A percentile compares a stretch with the other conserved stretches of the same genome.
Evolutionary conservation across 73 alveolate species (phyloP).

Genomic region (Blepharisma stoltei): DNA sequence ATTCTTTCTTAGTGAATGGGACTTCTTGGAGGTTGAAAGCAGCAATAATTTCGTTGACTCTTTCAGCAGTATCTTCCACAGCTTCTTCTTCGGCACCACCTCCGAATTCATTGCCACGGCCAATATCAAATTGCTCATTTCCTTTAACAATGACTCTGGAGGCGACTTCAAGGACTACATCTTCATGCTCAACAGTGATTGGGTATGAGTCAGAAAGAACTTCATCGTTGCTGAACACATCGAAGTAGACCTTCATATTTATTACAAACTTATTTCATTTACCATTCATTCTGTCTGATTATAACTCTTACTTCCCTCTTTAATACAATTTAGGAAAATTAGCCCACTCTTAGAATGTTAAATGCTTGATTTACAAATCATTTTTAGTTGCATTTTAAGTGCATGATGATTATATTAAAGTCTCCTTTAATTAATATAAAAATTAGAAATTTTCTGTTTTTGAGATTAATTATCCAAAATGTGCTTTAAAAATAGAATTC

Average conservation of each 20-base stretch:
- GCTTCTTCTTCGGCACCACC: constrained; percentile 39
- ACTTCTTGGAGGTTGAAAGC: constrained; percentile 13
- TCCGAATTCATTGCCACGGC: constrained; percentile 36
- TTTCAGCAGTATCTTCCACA: constrained; percentile 27
- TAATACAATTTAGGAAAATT: no score
- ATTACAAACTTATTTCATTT: no score
- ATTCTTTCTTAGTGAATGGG: constrained; percentile 26
- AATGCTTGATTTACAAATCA: no score
- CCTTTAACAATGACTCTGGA: constrained; percentile 28
- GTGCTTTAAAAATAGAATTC: no score
- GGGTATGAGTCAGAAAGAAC: constrained; percentile 32
- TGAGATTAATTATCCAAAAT: no score
- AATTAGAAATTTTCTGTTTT: no score
- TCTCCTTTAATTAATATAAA: no score
- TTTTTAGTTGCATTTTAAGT: no score
- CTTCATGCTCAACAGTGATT: background rate
- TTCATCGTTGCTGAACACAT: constrained; percentile 34
- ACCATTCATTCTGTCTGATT: no score
- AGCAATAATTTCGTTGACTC: constrained; percentile 22
- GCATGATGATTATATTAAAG: no score
- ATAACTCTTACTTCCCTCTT: no score
- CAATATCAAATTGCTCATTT: constrained; percentile 27
- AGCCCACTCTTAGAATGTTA: no score
- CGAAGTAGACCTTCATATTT: constrained; percentile 30
- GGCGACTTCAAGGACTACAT: constrained; percentile 25